Evolutionary conservation across 2,329 filamentous ascomycete genomes (phyloP).

Genomic region (Ilyonectria mors-panacis): DNA sequence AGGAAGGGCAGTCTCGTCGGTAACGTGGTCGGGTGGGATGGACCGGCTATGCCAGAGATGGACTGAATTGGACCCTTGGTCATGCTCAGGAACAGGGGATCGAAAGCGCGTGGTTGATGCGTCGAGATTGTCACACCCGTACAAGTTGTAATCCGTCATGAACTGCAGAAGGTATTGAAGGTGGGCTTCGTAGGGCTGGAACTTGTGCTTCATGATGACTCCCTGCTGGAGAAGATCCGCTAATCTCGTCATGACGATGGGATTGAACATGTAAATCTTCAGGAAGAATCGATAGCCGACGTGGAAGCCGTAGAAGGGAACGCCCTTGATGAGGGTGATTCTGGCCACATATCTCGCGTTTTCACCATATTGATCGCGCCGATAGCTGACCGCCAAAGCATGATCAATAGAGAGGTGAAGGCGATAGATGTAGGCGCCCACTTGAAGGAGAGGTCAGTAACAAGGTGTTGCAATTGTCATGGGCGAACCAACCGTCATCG

Average conservation of each 20-base stretch:
- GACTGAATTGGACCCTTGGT: slow-evolving; percentile 70
- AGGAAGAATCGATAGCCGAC: slow-evolving; percentile 93
- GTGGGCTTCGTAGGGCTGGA: slow-evolving; percentile 96
- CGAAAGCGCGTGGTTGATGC: slow-evolving; percentile 81
- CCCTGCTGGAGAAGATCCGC: slow-evolving; percentile 91
- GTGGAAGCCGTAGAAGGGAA: slow-evolving; percentile 96
- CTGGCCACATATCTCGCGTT: slow-evolving; percentile 84
- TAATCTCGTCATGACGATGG: slow-evolving; percentile 86
- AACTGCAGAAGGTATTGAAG: slow-evolving; percentile 94
- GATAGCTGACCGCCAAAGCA: slow-evolving; percentile 88
- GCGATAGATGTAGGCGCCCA: slow-evolving; percentile 81
- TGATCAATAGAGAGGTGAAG: slow-evolving; percentile 92
- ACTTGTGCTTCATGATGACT: slow-evolving; percentile 83
- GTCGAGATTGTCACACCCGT: slow-evolving; percentile 91
- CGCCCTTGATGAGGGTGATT: slow-evolving; percentile 91
- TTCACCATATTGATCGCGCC: slow-evolving; percentile 79
- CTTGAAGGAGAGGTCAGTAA: slow-evolving; percentile 58
- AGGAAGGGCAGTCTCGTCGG: slow-evolving; percentile 75
- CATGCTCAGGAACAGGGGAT: slow-evolving; percentile 78
- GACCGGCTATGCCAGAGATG: slow-evolving; percentile 88
- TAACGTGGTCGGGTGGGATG: slow-evolving; percentile 66
- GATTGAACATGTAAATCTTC: slow-evolving; percentile 95
- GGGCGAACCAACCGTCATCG: slow-evolving; percentile 72
- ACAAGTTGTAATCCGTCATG: slow-evolving; percentile 98
- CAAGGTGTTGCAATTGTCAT: neutral